phyloP scores from a whole-genome alignment of 768 basidiomycete species.

The Rhodosporidiobolus odoratus region DNA sequence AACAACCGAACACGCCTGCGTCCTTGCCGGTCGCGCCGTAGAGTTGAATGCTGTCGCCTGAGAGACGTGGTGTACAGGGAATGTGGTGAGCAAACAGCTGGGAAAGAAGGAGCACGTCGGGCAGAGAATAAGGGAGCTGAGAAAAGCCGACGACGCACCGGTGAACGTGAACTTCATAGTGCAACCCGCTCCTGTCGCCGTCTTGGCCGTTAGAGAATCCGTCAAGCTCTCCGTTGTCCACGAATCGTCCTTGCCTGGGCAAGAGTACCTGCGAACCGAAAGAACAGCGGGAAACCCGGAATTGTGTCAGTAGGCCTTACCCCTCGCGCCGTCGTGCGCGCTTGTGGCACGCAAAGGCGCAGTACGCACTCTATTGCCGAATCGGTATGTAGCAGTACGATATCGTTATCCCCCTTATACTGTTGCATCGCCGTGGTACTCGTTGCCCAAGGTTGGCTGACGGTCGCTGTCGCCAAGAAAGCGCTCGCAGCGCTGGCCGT shows the following conservation, averaged over 20 bases:
- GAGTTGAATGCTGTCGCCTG: constrained; percentile 21
- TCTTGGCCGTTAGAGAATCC: neutral
- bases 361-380: too few relatives aligned
- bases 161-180: constrained; percentile 7
- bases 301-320: too few relatives aligned
- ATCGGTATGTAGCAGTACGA: too few relatives aligned
- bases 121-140: neutral
- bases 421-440: too few relatives aligned
- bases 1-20: constrained; percentile 24
- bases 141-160: rapidly evolving
- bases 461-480: too few relatives aligned
- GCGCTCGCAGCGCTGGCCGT: too few relatives aligned
- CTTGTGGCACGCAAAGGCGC: too few relatives aligned
- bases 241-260: constrained; percentile 5
- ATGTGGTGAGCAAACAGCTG: neutral
- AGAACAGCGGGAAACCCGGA: too few relatives aligned
- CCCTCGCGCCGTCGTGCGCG: too few relatives aligned
- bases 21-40: constrained; percentile 8
- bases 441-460: too few relatives aligned
- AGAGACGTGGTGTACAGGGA: too few relatives aligned
- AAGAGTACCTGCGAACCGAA: constrained; percentile 1
- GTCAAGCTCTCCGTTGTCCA: constrained; percentile 14
- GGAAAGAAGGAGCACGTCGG: neutral
- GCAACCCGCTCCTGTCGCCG: constrained; percentile 19
- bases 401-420: too few relatives aligned